A percentile compares a stretch with the other conserved stretches of the same genome.
Conservation (phyloP, 2,329 filamentous ascomycete species). For the Colletotrichum shisoi region DNA sequence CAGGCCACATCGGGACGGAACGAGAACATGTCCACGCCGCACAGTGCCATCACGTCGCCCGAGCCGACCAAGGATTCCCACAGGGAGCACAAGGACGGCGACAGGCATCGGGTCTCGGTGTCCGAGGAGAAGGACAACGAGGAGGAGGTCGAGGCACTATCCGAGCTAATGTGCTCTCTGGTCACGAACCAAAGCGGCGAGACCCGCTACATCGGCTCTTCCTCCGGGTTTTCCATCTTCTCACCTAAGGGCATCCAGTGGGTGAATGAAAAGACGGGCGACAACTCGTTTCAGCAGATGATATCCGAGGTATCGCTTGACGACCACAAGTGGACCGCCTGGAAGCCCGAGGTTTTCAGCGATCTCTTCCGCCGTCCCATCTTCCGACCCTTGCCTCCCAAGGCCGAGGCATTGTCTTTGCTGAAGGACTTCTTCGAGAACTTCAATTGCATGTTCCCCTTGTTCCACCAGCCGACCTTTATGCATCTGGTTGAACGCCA, state of each 20-base stretch:
- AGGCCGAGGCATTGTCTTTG: conserved; percentile 85
- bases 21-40: conserved; percentile 57
- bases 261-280: conserved; percentile 98
- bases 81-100: conserved; percentile 49
- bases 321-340: conserved; percentile 94
- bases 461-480: conserved; percentile 97
- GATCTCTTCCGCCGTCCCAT: conserved; percentile 88
- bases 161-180: conserved; percentile 98
- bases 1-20: conserved; percentile 56
- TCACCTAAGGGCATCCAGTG: conserved; percentile 97
- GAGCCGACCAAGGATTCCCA: conserved; percentile 53
- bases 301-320: conserved; percentile 90
- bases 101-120: conserved; percentile 52
- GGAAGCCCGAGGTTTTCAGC: conserved; percentile 96
- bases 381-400: conserved; percentile 83
- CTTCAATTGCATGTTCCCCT: conserved; percentile 98
- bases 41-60: conserved; percentile 64
- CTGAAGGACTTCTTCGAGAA: conserved; percentile 96
- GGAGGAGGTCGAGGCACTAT: conserved; percentile 83
- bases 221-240: conserved; percentile 98
- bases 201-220: conserved; percentile 95
- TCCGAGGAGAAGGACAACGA: conserved; percentile 59
- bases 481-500: conserved; percentile 96
- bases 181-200: conserved; percentile 95
- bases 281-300: conserved; percentile 92